Evolutionary conservation across 2,329 filamentous ascomycete species (phyloP), one percentile per base, ranked within the genome.

Genomic region (Chaetomium sp.): DNA sequence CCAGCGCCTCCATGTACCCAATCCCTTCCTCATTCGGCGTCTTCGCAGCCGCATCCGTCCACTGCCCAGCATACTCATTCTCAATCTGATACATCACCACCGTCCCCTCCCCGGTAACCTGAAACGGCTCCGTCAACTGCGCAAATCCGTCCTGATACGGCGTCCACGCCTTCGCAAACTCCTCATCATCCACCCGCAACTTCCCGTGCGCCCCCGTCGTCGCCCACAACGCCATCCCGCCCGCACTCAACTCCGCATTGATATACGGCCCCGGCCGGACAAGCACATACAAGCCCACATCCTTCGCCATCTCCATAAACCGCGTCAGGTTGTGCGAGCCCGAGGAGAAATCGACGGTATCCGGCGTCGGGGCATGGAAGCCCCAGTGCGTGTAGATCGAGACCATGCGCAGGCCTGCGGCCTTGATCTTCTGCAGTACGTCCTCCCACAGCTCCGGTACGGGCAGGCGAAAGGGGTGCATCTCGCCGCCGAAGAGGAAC

Each of bases 331-430:
- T 54, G 7, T 49, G 52, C 2, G 45, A 8, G 6, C 52, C 52
- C 7, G 45, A 49, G 52, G 6, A 33, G 10, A 54, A 54, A 14
- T 54, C 45, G 6, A 49, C 40, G 0, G 5, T 50, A 27, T 40
- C 41, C 14, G 46, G 38, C 6, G 46, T n/a, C 1, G 46, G 53
- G 1, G 53, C 52, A n/a, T 54, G 52, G 27, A 54, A 49, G 3
- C 52, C 53, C 53, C 53, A 54, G 46, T 54, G 46, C 2, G 35
- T 54, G 53, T 54, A 54, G 41, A 54, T 54, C 19, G 53, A 54
- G 5, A 50, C 47, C 40, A 45, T 45, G 4, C 46, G 34, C 46
- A 54, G 19, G 12, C 53, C 53, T 7, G n/a, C 34, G 41, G 53
- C 53, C 34, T 54, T 50, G 35, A 54, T 49, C 41, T 50, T 54